phyloP scores from a whole-genome alignment of 352 stramenopile genomes.

The Blastocystis sp. region DNA sequence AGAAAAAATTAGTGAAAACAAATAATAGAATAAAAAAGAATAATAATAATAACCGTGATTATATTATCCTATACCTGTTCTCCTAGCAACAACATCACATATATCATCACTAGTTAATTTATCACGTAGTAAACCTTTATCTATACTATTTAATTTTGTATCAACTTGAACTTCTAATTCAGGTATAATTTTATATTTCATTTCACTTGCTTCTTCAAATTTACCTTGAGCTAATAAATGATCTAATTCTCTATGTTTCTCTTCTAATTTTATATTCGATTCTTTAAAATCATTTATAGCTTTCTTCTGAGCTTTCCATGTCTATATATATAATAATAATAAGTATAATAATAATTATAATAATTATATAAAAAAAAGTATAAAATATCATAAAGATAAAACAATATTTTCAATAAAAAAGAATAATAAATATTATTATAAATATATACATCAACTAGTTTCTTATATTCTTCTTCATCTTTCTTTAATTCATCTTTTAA shows the following conservation, averaged over 20 bases:
- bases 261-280: constrained; percentile 55
- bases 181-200: constrained; percentile 59
- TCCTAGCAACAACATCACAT: constrained; percentile 63
- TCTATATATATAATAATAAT: too few relatives aligned
- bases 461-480: constrained; percentile 49
- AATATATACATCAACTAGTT: too few relatives aligned
- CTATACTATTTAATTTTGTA: constrained; percentile 47
- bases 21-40: background rate
- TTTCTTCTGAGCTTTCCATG: constrained; percentile 57
- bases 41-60: constrained; percentile 53
- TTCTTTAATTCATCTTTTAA: constrained; percentile 54
- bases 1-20: background rate
- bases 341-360: too few relatives aligned
- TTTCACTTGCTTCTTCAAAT: constrained; percentile 55
- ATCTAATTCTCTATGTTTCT: constrained; percentile 53
- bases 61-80: constrained; percentile 81
- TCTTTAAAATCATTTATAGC: constrained; percentile 56
- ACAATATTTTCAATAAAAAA: too few relatives aligned
- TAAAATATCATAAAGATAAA: too few relatives aligned
- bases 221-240: constrained; percentile 55
- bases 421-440: too few relatives aligned
- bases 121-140: constrained; percentile 59
- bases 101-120: constrained; percentile 72
- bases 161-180: constrained; percentile 54
- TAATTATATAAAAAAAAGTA: too few relatives aligned